Evolutionary conservation across 1,284 basidiomycete species (phyloP).

Genomic region (Gymnopus androsaceus): DNA sequence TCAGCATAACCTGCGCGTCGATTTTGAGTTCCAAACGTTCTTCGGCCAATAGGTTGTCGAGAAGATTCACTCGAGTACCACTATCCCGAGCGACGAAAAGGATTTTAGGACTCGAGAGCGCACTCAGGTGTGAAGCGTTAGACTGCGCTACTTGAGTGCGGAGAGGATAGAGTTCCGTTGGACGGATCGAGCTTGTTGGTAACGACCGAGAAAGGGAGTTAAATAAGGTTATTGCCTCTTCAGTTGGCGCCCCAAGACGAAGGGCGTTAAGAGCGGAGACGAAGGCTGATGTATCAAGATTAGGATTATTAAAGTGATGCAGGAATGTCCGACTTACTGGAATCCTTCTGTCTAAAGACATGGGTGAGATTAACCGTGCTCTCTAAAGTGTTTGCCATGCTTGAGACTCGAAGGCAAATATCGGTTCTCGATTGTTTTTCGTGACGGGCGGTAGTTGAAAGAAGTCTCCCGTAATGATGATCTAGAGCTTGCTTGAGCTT

Average conservation of each 20-base stretch:
- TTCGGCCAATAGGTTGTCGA: constrained; percentile 55
- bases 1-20: constrained; percentile 62
- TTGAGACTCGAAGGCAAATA: constrained; percentile 78
- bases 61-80: constrained; percentile 37
- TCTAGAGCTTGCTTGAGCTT: constrained; percentile 39
- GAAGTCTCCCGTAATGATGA: constrained; percentile 87
- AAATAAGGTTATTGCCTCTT: constrained; percentile 23
- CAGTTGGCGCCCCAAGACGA: constrained; percentile 24
- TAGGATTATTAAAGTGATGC: background rate
- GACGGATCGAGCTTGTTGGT: constrained; percentile 25
- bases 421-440: constrained; percentile 27
- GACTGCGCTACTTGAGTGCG: constrained; percentile 37
- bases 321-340: constrained; percentile 32
- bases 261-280: constrained; percentile 59
- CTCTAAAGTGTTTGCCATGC: constrained; percentile 71
- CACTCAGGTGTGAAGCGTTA: constrained; percentile 34
- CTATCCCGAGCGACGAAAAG: constrained; percentile 35
- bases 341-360: constrained; percentile 68
- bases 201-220: constrained; percentile 25
- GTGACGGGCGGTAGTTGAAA: constrained; percentile 85
- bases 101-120: constrained; percentile 26
- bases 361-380: constrained; percentile 74
- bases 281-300: constrained; percentile 47
- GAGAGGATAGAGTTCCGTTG: constrained; percentile 40
- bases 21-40: constrained; percentile 55